phyloP scores from a whole-genome alignment of 495 filamentous ascomycete genomes.

The Penicillium dipodomyicola region DNA sequence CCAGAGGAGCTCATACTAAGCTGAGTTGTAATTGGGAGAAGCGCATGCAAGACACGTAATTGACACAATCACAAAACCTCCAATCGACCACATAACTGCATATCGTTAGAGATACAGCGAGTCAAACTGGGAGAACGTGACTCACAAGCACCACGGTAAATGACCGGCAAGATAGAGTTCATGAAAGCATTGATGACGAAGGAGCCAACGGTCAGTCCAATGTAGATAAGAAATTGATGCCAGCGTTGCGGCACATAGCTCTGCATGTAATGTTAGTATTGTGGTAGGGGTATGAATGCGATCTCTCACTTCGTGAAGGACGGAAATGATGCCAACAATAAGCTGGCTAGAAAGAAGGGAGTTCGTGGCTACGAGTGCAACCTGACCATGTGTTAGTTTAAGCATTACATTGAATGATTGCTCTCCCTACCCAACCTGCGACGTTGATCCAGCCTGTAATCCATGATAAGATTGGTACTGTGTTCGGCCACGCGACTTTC shows the following conservation, averaged over 20 bases:
- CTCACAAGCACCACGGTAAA: slow-evolving; percentile 49
- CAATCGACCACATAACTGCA: slow-evolving; percentile 60
- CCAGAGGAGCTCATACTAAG: slow-evolving; percentile 46
- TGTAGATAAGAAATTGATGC: slow-evolving; percentile 73
- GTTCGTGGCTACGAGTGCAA: slow-evolving; percentile 48
- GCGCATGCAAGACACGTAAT: slow-evolving; percentile 62
- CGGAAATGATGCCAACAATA: slow-evolving; percentile 54
- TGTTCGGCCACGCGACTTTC: slow-evolving; percentile 52
- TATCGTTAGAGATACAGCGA: slow-evolving; percentile 7
- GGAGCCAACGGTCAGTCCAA: slow-evolving; percentile 57
- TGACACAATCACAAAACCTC: slow-evolving; percentile 62
- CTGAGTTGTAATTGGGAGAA: slow-evolving; percentile 57
- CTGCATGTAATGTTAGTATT: slow-evolving; percentile 17
- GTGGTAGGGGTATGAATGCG: too few relatives aligned
- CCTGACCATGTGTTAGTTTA: slow-evolving; percentile 40
- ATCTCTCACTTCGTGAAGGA: slow-evolving; percentile 45
- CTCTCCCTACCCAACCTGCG: slow-evolving; percentile 58
- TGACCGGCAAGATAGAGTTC: slow-evolving; percentile 62
- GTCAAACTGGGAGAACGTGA: neutral
- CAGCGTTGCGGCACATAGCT: slow-evolving; percentile 54
- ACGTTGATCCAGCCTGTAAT: slow-evolving; percentile 74
- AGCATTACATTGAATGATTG: neutral
- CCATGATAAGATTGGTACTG: slow-evolving; percentile 61
- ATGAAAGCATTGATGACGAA: slow-evolving; percentile 66
- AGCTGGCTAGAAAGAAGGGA: slow-evolving; percentile 54